Conservation (phyloP, 805 yeast genomes). For the Candida germanica region DNA sequence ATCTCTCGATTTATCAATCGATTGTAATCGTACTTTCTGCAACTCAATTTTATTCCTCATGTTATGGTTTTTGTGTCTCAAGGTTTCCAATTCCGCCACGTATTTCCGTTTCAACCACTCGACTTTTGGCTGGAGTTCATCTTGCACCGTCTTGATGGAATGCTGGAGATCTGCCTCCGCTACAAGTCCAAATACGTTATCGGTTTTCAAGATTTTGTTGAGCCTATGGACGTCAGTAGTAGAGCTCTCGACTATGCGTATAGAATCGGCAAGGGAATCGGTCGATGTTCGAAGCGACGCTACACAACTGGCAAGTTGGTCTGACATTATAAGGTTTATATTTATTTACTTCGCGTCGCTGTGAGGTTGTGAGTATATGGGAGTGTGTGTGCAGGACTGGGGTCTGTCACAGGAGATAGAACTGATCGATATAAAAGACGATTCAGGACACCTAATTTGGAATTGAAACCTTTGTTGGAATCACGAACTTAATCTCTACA, state of each 20-base stretch:
- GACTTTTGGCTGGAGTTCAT: constrained; percentile 43
- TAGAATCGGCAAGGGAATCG: constrained; percentile 29
- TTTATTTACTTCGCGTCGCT: not conserved
- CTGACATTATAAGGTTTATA: too few relatives aligned
- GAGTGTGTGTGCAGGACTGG: not conserved
- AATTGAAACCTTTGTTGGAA: too few relatives aligned
- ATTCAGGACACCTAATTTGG: too few relatives aligned
- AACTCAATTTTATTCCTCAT: constrained; percentile 36
- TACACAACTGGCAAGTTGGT: constrained; percentile 22
- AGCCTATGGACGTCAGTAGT: constrained; percentile 41
- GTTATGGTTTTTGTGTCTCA: constrained; percentile 30
- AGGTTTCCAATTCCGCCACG: constrained; percentile 28
- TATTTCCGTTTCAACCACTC: constrained; percentile 26
- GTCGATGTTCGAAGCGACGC: constrained; percentile 32
- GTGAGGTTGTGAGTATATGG: too few relatives aligned
- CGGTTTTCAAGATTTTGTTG: constrained; percentile 39
- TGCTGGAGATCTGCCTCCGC: constrained; percentile 46
- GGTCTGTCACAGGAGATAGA: too few relatives aligned
- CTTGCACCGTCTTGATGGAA: constrained; percentile 35
- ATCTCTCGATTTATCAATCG: constrained; percentile 5
- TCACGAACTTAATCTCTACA: too few relatives aligned
- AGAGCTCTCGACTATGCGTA: constrained; percentile 30
- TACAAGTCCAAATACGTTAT: constrained; percentile 48
- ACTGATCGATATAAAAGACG: too few relatives aligned
- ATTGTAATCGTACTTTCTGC: constrained; percentile 37